Conservation (phyloP, 768 basidiomycete species). For the Infundibulicybe gibba region DNA sequence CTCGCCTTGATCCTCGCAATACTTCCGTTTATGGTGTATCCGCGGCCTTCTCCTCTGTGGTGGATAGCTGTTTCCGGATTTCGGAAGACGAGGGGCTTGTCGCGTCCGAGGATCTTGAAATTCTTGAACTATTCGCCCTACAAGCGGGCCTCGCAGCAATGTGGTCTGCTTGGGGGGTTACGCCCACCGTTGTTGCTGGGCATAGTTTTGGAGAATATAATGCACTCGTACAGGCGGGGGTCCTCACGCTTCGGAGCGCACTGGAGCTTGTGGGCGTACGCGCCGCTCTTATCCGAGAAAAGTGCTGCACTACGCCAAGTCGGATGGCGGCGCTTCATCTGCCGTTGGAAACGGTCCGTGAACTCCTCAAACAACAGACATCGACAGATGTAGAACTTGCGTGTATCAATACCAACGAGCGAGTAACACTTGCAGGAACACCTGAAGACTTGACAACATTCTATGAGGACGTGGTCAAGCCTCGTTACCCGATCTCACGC, state of each 20-base stretch:
- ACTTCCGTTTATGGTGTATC: slow-evolving; percentile 2
- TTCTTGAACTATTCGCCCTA: slow-evolving; percentile 4
- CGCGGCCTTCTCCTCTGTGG: slow-evolving; percentile 1
- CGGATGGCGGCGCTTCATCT: slow-evolving; percentile 4
- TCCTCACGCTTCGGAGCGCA: slow-evolving; percentile 1
- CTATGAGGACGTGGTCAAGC: background rate
- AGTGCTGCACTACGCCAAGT: background rate
- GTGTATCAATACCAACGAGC: slow-evolving; percentile 2
- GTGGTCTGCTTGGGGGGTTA: slow-evolving; percentile 3
- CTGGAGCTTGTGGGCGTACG: slow-evolving; percentile 3
- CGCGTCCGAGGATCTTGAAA: background rate
- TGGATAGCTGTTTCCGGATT: slow-evolving; percentile 2
- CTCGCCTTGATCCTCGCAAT: slow-evolving; percentile 3
- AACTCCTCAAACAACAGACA: background rate
- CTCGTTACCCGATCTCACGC: background rate
- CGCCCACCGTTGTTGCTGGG: slow-evolving; percentile 1
- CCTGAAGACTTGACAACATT: slow-evolving; percentile 1
- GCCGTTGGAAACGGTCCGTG: background rate
- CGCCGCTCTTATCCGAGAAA: slow-evolving; percentile 2
- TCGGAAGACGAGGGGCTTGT: slow-evolving; percentile 1
- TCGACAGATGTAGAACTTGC: slow-evolving; percentile 1
- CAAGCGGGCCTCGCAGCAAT: slow-evolving; percentile 3
- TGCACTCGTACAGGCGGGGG: slow-evolving; percentile 2
- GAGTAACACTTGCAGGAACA: slow-evolving; percentile 3
- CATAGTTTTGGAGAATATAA: slow-evolving; percentile 4